phyloP scores from a whole-genome alignment of 352 stramenopile genomes.

The Thraustochytrium striatum region DNA sequence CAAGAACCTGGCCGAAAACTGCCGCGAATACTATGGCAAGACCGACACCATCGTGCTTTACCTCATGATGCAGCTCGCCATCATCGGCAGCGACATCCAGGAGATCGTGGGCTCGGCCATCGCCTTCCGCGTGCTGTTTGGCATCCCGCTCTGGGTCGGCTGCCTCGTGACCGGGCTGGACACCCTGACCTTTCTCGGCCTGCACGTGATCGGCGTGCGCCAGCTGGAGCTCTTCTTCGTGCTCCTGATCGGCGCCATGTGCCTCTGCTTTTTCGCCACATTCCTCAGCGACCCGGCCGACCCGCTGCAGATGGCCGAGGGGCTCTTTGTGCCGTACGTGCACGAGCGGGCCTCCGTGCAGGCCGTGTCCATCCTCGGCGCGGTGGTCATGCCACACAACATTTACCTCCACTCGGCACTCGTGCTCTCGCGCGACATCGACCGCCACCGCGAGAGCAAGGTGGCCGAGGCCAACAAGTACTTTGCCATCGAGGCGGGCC shows the following conservation, averaged over 20 bases:
- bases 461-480: conserved; percentile 82
- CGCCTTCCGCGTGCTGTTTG: conserved; percentile 79
- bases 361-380: conserved; percentile 83
- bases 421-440: conserved; percentile 61
- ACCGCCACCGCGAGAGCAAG: conserved; percentile 55
- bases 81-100: conserved; percentile 82
- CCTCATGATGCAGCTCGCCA: conserved; percentile 87
- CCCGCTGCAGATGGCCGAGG: conserved; percentile 63
- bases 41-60: conserved; percentile 71
- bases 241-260: conserved; percentile 83
- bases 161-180: conserved; percentile 74
- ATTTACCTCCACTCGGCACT: conserved; percentile 88
- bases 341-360: conserved; percentile 68
- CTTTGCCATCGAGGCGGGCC: conserved; percentile 82
- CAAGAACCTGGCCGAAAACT: conserved; percentile 81
- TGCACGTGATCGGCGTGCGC: conserved; percentile 84
- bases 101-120: conserved; percentile 84
- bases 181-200: conserved; percentile 87
- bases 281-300: conserved; percentile 74
- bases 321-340: conserved; percentile 71
- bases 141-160: conserved; percentile 77
- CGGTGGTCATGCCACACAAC: conserved; percentile 95
- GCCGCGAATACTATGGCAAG: conserved; percentile 69
- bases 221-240: conserved; percentile 88
- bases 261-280: conserved; percentile 84